Conservation (phyloP, 2,329 filamentous ascomycete species). For the Cladosporium colombiae region DNA sequence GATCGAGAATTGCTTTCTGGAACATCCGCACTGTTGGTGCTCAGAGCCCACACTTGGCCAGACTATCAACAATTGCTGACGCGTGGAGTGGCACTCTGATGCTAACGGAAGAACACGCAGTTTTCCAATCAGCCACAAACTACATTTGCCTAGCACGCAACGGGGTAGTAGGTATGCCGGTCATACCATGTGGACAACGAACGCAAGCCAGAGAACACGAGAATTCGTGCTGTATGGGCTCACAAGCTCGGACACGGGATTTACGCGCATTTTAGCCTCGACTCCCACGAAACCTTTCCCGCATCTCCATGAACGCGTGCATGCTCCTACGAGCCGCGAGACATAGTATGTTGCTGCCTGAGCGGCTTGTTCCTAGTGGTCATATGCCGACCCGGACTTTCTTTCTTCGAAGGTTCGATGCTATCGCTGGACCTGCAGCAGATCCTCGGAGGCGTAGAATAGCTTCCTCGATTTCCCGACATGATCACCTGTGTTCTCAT, state of each 20-base stretch:
- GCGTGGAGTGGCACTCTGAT: not conserved
- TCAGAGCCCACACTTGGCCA: not conserved
- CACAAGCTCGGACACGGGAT: not conserved
- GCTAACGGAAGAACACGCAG: not conserved
- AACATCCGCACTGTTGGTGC: not conserved
- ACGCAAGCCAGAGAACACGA: not conserved
- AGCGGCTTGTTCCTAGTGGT: slow-evolving; percentile 3
- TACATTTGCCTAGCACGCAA: not conserved
- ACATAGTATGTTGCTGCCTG: not conserved
- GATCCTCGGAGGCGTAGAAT: not conserved
- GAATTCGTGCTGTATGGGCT: not conserved
- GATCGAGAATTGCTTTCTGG: not conserved
- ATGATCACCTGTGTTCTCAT: not conserved
- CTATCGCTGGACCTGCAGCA: not conserved
- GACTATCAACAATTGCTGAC: not conserved
- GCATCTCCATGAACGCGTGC: not conserved
- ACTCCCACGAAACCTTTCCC: not conserved
- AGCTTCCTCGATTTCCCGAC: slow-evolving; percentile 7
- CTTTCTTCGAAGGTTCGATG: not conserved
- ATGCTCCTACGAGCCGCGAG: not conserved
- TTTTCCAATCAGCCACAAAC: not conserved
- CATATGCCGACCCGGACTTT: not conserved
- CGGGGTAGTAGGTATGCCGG: not conserved
- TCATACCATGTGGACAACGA: not conserved
- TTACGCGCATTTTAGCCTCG: not conserved